These are phyloP conservation scores for Lichtheimia ornata DNA, from an alignment of 371 early-diverging fungal species.

Conservation along the genomic window DNA sequence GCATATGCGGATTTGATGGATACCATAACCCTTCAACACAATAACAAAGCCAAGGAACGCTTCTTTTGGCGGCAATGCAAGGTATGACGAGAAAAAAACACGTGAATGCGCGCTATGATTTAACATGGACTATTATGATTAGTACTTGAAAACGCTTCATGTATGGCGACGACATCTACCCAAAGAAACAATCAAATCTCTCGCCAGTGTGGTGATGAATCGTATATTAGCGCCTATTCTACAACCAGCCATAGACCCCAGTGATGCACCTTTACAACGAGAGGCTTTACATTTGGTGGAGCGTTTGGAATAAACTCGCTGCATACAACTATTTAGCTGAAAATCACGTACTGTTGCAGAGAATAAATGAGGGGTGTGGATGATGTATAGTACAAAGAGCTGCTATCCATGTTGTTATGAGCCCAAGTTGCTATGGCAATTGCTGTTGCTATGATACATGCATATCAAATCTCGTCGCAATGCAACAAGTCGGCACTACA, in stretches of 20 bases:
- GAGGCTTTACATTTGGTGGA: slow-evolving; percentile 18
- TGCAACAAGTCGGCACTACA: too few relatives aligned
- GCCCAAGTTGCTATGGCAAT: too few relatives aligned
- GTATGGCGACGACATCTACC: slow-evolving; percentile 35
- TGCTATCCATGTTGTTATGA: too few relatives aligned
- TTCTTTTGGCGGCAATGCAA: slow-evolving; percentile 45
- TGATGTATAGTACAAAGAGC: too few relatives aligned
- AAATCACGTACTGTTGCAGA: too few relatives aligned
- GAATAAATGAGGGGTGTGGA: too few relatives aligned
- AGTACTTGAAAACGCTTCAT: slow-evolving; percentile 33
- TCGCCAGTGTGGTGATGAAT: slow-evolving; percentile 24
- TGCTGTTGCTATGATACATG: too few relatives aligned
- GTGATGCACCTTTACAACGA: slow-evolving; percentile 18
- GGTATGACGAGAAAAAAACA: not conserved
- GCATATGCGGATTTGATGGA: slow-evolving; percentile 30
- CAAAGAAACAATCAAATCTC: slow-evolving; percentile 16
- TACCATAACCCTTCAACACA: slow-evolving; percentile 14
- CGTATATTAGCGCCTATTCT: slow-evolving; percentile 31
- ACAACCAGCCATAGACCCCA: slow-evolving; percentile 18
- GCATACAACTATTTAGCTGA: too few relatives aligned
- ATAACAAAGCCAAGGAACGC: slow-evolving; percentile 29
- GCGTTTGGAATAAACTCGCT: slow-evolving; percentile 12
- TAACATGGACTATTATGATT: not conserved
- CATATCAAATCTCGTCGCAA: too few relatives aligned
- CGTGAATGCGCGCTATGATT: too few relatives aligned